Evolutionary conservation across 169 alveolate species (phyloP).

Genomic region (Plasmodium sp.): DNA sequence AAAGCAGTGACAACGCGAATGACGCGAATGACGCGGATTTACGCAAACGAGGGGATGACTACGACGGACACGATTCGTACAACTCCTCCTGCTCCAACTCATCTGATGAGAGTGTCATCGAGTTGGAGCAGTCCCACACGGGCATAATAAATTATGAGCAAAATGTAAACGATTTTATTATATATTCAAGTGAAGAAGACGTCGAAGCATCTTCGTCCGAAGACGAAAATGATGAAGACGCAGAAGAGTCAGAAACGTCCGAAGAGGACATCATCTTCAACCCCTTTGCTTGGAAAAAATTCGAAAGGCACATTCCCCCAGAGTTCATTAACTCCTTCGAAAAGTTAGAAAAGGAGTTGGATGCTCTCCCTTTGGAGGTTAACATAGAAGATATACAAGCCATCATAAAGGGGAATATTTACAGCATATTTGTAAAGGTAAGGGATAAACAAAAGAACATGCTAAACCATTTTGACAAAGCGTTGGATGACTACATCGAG

Average conservation of each 20-base stretch:
- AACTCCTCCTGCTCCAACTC: not conserved
- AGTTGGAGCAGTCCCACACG: not conserved
- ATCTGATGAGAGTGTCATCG: constrained; percentile 2
- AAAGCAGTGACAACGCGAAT: not conserved
- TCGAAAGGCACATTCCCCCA: constrained; percentile 61
- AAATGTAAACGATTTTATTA: not conserved
- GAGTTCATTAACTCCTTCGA: constrained; percentile 27
- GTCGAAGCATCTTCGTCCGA: constrained; percentile 17
- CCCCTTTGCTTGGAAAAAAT: constrained; percentile 71
- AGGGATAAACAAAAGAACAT: constrained; percentile 24
- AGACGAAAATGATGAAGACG: not conserved
- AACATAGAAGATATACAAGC: constrained; percentile 41
- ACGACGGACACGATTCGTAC: not conserved
- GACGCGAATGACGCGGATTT: not conserved
- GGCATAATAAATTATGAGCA: constrained; percentile 8
- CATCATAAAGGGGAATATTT: constrained; percentile 32
- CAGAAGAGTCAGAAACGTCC: not conserved
- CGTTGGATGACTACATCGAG: constrained; percentile 37
- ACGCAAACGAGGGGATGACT: not conserved
- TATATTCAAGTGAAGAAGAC: constrained; percentile 71
- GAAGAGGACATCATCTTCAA: constrained; percentile 68
- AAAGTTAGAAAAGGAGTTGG: constrained; percentile 56
- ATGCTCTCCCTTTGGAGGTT: constrained; percentile 60
- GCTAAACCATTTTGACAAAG: constrained; percentile 24
- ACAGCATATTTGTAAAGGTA: constrained; percentile 31